Conservation (phyloP, 306 rosid genomes). For the Acmispon strigosus region DNA sequence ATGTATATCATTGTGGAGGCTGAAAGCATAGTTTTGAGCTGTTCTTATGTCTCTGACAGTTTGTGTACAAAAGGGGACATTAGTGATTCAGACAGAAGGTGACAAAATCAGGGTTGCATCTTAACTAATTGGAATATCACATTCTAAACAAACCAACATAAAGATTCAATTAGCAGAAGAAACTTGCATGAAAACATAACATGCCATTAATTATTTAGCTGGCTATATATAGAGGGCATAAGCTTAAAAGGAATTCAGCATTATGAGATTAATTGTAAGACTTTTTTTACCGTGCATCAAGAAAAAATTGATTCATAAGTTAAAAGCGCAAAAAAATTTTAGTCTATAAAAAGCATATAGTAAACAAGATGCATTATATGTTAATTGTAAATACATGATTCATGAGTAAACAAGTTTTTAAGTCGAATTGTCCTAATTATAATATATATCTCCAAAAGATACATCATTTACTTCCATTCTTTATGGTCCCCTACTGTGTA, state of each 20-base stretch:
- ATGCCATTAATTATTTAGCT: background rate
- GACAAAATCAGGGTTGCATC: too few species aligned
- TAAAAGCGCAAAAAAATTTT: too few species aligned
- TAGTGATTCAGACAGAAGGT: background rate
- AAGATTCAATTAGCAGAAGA: background rate
- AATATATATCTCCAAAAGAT: background rate
- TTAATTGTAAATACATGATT: too few species aligned
- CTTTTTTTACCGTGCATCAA: too few species aligned
- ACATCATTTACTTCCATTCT: slow-evolving; percentile 31
- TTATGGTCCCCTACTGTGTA: slow-evolving; percentile 33
- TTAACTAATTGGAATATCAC: too few species aligned
- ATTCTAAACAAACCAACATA: background rate
- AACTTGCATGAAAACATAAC: slow-evolving; percentile 11
- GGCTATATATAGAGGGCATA: slow-evolving; percentile 10
- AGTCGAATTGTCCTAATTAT: too few species aligned
- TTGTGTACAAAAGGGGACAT: slow-evolving; percentile 4
- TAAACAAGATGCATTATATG: too few species aligned
- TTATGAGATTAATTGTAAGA: background rate
- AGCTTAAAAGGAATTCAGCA: slow-evolving; percentile 21
- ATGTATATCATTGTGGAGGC: background rate
- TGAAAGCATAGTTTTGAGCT: background rate
- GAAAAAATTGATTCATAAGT: too few species aligned
- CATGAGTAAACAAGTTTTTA: too few species aligned
- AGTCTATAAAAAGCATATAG: too few species aligned
- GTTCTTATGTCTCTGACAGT: too few species aligned